Base-by-base conservation (phyloP, 1,284 basidiomycete genomes). In the Cryptococcus sp. region DNA sequence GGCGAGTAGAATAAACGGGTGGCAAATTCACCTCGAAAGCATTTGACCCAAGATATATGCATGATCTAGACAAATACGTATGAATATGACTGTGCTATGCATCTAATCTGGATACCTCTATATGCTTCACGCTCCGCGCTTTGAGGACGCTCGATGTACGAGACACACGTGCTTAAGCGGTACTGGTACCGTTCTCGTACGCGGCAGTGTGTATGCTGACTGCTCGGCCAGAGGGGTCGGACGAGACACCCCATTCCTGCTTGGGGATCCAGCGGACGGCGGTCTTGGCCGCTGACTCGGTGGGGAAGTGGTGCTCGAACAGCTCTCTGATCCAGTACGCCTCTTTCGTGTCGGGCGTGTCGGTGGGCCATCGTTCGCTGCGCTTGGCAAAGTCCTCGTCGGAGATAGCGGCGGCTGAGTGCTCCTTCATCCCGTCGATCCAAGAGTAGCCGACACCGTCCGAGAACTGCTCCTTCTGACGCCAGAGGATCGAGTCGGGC, bases 381-480 rank as follows among this genome's bases (percentile, higher is more conserved):
- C 89, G 84, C 70, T 88, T 85, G 23, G 85, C 85, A 69, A 97
- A 90, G 58, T 84, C 84, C 57, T 90, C 90, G 76, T 99, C 93
- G 16, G 90, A 87, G 53, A 99, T 85, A 50, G 82, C 76, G 5
- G 82, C 69, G 44, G 84, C 88, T 7, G 96, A 89, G 71, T 97
- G 86, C 54, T 88, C 88, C 82, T 99, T 99, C 66, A 99, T 92
- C 86, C 94, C 93, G 73, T 99, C 96, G 74, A 99, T 99, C 96
- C 96, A 99, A 47, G 92, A 96, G 81, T 99, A 99, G 27, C 96
- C 96, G 57, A 99, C 96, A 61, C 96, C 96, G 76, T 99, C 96
- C 13, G 93, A 96, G 82, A 99, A 99, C 74, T 98, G 94, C 80
- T 99, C 96, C 80, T 99, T 99, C 78, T 99, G 96, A 62, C 96